These are phyloP conservation scores for Trichaptum fuscoviolaceum DNA, from an alignment of 768 basidiomycete species.

Conservation along the genomic window DNA sequence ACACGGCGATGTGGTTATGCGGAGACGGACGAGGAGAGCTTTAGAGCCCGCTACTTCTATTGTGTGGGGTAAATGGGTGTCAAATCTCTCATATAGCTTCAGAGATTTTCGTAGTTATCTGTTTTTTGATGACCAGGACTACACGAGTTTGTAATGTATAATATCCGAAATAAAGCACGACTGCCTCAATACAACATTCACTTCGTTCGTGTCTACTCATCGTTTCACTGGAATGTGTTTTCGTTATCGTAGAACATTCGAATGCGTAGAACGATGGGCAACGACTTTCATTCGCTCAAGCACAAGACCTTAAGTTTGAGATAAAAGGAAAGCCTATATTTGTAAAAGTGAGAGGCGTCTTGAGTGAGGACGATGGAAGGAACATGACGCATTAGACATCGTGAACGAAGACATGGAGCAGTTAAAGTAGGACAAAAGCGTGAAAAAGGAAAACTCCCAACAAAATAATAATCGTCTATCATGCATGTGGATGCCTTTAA, in stretches of 20 bases:
- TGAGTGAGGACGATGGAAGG: neutral
- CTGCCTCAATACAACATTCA: no score
- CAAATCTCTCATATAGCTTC: neutral
- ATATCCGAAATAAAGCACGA: neutral
- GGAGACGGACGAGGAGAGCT: neutral
- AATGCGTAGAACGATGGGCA: neutral
- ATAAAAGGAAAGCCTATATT: neutral
- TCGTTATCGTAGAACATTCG: no score
- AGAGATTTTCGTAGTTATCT: neutral
- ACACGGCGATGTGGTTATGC: conserved; percentile 5
- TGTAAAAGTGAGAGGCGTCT: neutral
- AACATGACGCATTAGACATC: conserved; percentile 2
- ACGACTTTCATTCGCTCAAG: neutral
- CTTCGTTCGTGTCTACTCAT: no score
- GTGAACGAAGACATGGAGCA: neutral
- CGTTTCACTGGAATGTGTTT: no score
- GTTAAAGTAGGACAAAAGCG: neutral
- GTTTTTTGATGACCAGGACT: no score
- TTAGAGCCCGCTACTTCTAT: conserved; percentile 2
- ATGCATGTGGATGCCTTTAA: conserved; percentile 11
- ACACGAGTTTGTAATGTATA: no score
- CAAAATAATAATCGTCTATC: neutral
- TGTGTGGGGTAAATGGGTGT: conserved; percentile 4
- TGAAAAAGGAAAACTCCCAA: neutral
- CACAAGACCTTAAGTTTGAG: neutral